These are phyloP conservation scores for Jatropha multifida DNA, from an alignment of 441 rosid species.

Conservation along the genomic window DNA sequence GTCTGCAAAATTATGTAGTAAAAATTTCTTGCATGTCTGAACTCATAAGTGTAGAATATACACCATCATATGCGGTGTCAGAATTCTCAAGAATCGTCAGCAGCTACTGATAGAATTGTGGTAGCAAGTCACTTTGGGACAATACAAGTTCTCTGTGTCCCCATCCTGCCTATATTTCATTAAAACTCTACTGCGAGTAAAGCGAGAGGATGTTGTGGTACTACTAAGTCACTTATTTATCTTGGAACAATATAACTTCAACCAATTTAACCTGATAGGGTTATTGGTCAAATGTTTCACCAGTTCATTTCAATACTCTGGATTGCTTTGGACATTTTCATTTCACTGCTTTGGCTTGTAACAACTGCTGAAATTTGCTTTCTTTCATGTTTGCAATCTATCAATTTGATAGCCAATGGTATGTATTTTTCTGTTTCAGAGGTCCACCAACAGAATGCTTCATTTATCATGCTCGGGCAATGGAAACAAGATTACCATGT, in stretches of 20 bases:
- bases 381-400: background rate
- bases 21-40: background rate
- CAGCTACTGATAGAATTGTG: background rate
- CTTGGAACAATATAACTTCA: background rate
- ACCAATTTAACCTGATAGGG: background rate
- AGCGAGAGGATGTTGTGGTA: too few species aligned
- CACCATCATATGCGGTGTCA: background rate
- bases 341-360: constrained; percentile 2
- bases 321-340: constrained; percentile 4
- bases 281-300: background rate
- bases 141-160: background rate
- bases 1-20: background rate
- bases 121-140: too few species aligned
- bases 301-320: background rate
- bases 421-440: constrained; percentile 45
- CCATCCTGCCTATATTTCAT: background rate
- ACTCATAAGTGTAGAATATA: background rate
- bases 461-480: constrained; percentile 88
- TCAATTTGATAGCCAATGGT: background rate
- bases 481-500: constrained; percentile 59
- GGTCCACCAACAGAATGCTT: constrained; percentile 99
- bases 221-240: background rate
- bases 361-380: background rate
- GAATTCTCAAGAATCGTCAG: background rate
- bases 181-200: background rate